A percentile compares a stretch with the other conserved stretches of the same genome.
Evolutionary conservation across 805 yeast genomes (phyloP).

Genomic region (Ogataea trehalophila): DNA sequence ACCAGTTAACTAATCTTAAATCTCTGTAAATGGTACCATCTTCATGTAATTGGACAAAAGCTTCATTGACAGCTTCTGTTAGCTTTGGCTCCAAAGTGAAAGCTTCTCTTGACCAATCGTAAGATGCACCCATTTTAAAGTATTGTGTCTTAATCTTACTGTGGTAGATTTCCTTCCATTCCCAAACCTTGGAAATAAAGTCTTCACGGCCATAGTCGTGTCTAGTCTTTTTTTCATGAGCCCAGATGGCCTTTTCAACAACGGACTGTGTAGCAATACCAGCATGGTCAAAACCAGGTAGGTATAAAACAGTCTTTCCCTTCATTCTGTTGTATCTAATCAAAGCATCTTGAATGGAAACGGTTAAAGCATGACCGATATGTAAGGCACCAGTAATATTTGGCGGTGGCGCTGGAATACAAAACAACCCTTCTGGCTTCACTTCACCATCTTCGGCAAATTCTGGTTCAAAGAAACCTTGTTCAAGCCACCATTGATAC

Average conservation of each 20-base stretch:
- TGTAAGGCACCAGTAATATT: conserved; percentile 98
- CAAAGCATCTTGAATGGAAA: conserved; percentile 89
- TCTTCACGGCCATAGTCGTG: conserved; percentile 94
- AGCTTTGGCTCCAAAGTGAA: conserved; percentile 83
- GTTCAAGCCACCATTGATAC: conserved; percentile 95
- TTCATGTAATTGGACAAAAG: conserved; percentile 86
- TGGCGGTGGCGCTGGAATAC: conserved; percentile 99
- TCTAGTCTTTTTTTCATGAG: conserved; percentile 79
- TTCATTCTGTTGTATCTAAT: conserved; percentile 95
- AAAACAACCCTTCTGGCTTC: conserved; percentile 79
- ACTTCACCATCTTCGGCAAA: conserved; percentile 66
- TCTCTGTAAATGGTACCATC: conserved; percentile 96
- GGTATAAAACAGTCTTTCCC: conserved; percentile 86
- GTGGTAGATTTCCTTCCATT: conserved; percentile 96
- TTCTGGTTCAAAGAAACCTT: conserved; percentile 86
- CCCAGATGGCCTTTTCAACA: conserved; percentile 94
- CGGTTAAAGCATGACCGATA: conserved; percentile 96
- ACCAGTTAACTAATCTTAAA: conserved; percentile 92
- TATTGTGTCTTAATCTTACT: conserved; percentile 79
- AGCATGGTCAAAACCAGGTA: conserved; percentile 98
- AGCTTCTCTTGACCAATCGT: conserved; percentile 93
- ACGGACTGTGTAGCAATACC: conserved; percentile 99
- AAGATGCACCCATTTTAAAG: conserved; percentile 88
- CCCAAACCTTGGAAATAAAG: conserved; percentile 88
- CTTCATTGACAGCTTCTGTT: conserved; percentile 79